Conservation (phyloP, 495 filamentous ascomycete genomes). For the Endocarpon pusillum region DNA sequence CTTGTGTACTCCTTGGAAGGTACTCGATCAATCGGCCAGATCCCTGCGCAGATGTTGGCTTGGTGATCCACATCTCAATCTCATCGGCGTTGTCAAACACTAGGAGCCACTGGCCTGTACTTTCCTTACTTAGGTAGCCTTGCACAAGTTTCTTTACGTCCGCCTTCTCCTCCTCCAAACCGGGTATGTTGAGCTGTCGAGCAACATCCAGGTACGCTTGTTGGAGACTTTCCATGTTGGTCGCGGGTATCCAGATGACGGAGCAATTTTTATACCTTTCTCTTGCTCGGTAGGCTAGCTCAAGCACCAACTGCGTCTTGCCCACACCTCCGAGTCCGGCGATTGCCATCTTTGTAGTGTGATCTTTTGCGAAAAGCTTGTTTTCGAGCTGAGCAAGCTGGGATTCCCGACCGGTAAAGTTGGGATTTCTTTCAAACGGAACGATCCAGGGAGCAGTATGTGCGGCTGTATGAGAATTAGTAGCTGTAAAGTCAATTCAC, state of each 20-base stretch:
- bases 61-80: constrained; percentile 13
- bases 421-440: constrained; percentile 15
- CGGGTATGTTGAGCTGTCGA: constrained; percentile 6
- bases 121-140: constrained; percentile 12
- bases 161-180: constrained; percentile 7
- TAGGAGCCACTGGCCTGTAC: constrained; percentile 19
- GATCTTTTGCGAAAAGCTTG: constrained; percentile 5
- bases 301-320: constrained; percentile 35
- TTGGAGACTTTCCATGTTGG: constrained; percentile 23
- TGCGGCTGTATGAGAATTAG: too few species aligned
- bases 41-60: background rate
- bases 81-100: constrained; percentile 28
- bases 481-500: too few species aligned
- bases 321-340: constrained; percentile 30
- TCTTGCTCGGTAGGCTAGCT: constrained; percentile 24
- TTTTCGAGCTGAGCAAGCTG: constrained; percentile 9
- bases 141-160: constrained; percentile 16
- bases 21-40: constrained; percentile 5
- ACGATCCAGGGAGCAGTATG: too few species aligned
- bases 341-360: constrained; percentile 14
- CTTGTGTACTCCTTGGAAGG: constrained; percentile 15
- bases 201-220: constrained; percentile 29
- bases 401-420: constrained; percentile 13
- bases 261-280: constrained; percentile 22
- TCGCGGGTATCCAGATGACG: constrained; percentile 32